Evolutionary conservation across 345 rosid genomes (phyloP), one percentile per base, ranked within the genome.

Genomic region (Corchorus olitorius): DNA sequence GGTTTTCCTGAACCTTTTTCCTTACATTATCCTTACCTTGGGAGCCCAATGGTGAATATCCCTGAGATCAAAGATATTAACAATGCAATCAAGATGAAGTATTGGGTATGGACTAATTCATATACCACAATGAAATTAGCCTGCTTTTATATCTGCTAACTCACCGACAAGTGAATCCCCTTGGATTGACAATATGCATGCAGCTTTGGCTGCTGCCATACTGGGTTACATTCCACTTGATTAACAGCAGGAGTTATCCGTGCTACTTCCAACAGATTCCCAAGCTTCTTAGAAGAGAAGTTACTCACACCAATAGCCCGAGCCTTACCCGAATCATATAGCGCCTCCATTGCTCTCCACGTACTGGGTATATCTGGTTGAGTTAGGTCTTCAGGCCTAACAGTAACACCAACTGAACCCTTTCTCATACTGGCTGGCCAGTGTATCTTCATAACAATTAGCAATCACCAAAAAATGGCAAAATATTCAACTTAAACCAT

Each of bases 171-270:
- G 79, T 92, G 96, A 61, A 94, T 87, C 49, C 92, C 90, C 80
- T 91, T 91, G 75, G 93, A 86, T 81, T 84, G 84, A 83, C 96
- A 94, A 77, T 88, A 87, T 59, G 78, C 90, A 4, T 60, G 90
- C 19, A 94, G 84, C 84, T 87, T 92, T 10, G 82, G 65, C 81
- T 91, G 96, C 80, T 88, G 92, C 97, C 97, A 94, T 6, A 86
- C 79, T 71, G 97, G 96, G 73, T 92, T 92, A 63, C 89, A 89
- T 49, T 92, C 97, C 48, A 90, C 97, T 84, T 94, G 98, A 82
- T 84, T 83, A 39, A 94, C 92, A 12, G 96, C 93, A 10, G 98
- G 98, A 76, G 90, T 89, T 78, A 92, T 76, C 2, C 87, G 90
- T 8, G 93, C 96, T 19, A 75, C 79, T 46, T 87, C 89, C 76